Base-by-base conservation (phyloP, 2,329 filamentous ascomycete genomes). In the Venturia oleaginea region DNA sequence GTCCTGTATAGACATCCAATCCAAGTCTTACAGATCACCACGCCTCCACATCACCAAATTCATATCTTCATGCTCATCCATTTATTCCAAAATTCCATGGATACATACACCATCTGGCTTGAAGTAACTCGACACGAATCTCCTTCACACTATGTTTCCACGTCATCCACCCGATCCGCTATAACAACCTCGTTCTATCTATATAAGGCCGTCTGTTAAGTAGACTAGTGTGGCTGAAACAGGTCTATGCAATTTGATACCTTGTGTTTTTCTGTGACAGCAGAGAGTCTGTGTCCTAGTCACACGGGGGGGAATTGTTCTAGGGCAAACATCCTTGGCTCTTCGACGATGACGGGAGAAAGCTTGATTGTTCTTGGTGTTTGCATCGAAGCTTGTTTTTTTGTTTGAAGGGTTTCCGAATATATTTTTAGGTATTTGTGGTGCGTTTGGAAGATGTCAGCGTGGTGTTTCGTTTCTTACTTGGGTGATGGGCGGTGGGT, bases 161-260 rank as follows among this genome's bases (percentile, higher is more conserved):
- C 27, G 48, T 32, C 27, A 32, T 22, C n/a, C 43, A 10, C 43
- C 19, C 3, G n/a, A 11, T 48, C 24, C 15, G 48, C 30, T 32
- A 32, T 32, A 34, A 55, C 22, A 19, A n/a, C 8, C 6, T 5
- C 17, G 27, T 51, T 55, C 48, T 55, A 32, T 48, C 22, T 24
- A 48, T 48, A 48, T 10, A 24, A 48, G 7, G 1, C 15, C 24
- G 43, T 48, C 22, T 48, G 8, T 24, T 22, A 48, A 48, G 43
- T 55, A 55, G 48, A 55, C 22, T 24, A 55, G 30, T n/a, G 48
- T 32, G 27, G 48, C 48, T 55, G 48, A 55, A 55, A 55, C 48
- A 4, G 3, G 48, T 32, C 51, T 10, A 55, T n/a, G 51, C 24
- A n/a, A 54, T 27, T 27, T 30, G 48, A 54, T 30, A 30, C 32